These are phyloP conservation scores for Sporisorium graminicola DNA, from an alignment of 1,284 basidiomycete species.

Conservation along the genomic window DNA sequence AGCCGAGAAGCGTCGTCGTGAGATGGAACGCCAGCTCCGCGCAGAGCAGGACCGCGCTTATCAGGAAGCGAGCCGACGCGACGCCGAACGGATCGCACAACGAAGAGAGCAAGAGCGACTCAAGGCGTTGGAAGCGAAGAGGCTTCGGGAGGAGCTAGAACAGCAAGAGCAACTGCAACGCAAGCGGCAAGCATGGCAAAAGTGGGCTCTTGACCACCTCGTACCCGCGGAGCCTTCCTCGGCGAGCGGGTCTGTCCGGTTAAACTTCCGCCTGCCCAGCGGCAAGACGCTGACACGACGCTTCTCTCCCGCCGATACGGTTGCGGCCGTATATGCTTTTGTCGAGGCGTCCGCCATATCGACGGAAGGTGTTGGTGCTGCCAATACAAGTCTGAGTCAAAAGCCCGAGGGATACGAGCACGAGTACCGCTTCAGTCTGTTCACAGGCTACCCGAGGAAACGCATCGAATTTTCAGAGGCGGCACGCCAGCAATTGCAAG, in stretches of 20 bases:
- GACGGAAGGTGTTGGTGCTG: background rate
- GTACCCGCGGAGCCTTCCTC: constrained; percentile 52
- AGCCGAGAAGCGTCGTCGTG: constrained; percentile 46
- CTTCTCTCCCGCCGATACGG: constrained; percentile 39
- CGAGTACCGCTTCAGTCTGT: constrained; percentile 54
- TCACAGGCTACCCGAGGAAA: constrained; percentile 61
- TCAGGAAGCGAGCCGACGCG: constrained; percentile 52
- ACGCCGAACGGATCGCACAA: constrained; percentile 46
- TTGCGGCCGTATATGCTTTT: constrained; percentile 57
- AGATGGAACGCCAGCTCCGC: constrained; percentile 56
- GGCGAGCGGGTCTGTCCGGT: constrained; percentile 11
- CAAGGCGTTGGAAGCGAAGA: constrained; percentile 28
- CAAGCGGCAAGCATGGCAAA: constrained; percentile 48
- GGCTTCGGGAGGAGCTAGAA: constrained; percentile 23
- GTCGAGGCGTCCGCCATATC: constrained; percentile 45
- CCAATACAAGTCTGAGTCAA: background rate
- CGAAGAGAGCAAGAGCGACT: constrained; percentile 49
- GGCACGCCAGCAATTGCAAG: constrained; percentile 18
- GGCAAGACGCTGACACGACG: constrained; percentile 52
- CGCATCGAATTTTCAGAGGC: constrained; percentile 25
- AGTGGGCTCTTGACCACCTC: constrained; percentile 53
- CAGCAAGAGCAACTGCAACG: constrained; percentile 26
- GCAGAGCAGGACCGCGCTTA: constrained; percentile 63
- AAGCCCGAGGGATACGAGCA: constrained; percentile 49
- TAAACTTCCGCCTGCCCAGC: constrained; percentile 60